Percentiles rank a stretch among this genome's conserved stretches.
Conservation (phyloP, 2,329 filamentous ascomycete species). For the Colletotrichum chrysophilum region DNA sequence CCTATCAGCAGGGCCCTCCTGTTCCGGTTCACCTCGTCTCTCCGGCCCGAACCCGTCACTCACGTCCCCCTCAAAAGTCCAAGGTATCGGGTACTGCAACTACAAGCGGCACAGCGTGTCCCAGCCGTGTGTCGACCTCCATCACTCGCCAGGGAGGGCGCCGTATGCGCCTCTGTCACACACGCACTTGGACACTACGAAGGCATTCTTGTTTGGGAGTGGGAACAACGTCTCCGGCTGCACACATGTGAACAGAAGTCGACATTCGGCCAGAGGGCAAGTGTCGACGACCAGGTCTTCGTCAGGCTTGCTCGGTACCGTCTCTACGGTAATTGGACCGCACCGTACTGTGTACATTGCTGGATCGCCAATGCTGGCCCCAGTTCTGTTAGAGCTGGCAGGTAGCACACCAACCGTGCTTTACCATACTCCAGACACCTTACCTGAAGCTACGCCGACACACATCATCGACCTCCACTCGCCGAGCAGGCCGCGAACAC, state of each 20-base stretch:
- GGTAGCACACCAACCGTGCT: background rate
- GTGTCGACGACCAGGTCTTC: background rate
- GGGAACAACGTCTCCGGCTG: background rate
- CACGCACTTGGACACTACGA: background rate
- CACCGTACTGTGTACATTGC: background rate
- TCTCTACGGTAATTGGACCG: background rate
- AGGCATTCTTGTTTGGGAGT: background rate
- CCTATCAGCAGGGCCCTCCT: background rate
- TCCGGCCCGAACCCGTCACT: background rate
- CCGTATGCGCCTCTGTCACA: conserved; percentile 1
- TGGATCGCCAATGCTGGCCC: background rate
- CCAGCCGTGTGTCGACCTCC: background rate
- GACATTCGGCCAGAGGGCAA: background rate
- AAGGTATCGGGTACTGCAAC: background rate
- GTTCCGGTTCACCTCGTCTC: background rate
- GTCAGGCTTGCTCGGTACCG: background rate
- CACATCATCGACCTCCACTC: conserved; percentile 1
- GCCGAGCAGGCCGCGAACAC: background rate
- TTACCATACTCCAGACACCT: background rate
- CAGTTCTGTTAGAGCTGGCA: background rate
- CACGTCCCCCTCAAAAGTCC: background rate
- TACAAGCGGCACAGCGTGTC: background rate
- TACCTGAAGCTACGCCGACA: conserved; percentile 5
- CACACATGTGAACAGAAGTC: background rate
- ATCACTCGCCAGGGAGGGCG: background rate